These are phyloP conservation scores for Colletotrichum agaves DNA, from an alignment of 2,329 filamentous ascomycete genomes.

Conservation along the genomic window DNA sequence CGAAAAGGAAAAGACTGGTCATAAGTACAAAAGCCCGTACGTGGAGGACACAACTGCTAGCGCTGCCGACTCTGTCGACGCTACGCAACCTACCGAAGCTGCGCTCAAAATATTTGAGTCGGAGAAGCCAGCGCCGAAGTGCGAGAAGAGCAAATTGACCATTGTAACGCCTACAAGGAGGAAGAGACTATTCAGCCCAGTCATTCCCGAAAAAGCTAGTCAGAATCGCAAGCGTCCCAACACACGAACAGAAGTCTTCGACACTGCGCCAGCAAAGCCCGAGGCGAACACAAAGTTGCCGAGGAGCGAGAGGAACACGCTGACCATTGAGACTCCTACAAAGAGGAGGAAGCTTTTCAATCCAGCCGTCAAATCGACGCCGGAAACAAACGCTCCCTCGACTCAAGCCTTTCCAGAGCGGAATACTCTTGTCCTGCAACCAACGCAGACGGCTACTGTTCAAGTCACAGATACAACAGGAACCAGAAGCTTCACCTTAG, in stretches of 20 bases:
- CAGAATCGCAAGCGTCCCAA: too few relatives aligned
- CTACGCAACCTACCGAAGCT: too few relatives aligned
- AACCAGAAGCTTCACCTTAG: background rate
- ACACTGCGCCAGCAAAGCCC: background rate
- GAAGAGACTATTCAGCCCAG: background rate
- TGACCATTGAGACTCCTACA: background rate
- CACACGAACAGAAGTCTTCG: background rate
- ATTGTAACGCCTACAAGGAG: background rate
- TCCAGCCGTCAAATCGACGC: background rate
- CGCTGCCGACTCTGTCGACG: too few relatives aligned
- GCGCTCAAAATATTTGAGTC: background rate
- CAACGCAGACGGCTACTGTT: background rate
- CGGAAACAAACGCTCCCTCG: too few relatives aligned
- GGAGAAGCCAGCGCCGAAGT: background rate
- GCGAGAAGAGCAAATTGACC: background rate
- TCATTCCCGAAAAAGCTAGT: background rate
- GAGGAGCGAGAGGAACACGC: background rate
- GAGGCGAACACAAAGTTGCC: background rate
- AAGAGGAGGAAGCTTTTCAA: background rate
- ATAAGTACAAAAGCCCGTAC: background rate
- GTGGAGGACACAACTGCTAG: too few relatives aligned
- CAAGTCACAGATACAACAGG: background rate
- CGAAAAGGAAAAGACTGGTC: background rate
- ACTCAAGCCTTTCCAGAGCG: background rate
- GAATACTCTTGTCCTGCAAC: background rate